Evolutionary conservation across 2,329 filamentous ascomycete genomes (phyloP), one percentile per base, ranked within the genome.

Genomic region (Alternaria sp.): DNA sequence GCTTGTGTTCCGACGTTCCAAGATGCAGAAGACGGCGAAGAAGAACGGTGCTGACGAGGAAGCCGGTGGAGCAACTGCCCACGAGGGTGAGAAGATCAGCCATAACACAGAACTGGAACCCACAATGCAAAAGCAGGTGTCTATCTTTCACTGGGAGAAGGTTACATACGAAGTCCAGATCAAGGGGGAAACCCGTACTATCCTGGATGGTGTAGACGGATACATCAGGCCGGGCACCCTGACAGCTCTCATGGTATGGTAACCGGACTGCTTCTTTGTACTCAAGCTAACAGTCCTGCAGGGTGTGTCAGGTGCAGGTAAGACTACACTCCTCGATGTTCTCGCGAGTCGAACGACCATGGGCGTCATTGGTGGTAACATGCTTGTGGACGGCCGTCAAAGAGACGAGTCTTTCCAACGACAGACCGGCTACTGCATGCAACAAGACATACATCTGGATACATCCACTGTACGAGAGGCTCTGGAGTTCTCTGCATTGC

Each of bases 251-350:
- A 75, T 76, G 75, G 91, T 71, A 66, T 41, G 54, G 24, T 96
- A 14, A 90, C 94, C 72, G 92, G 92, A 36, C 26, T 96, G 91
- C 90, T 4, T 26, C 92, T 96, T 30, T 11, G 28, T 30, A 11
- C 28, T 11, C 28, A 12, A 30, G 28, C 28, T 30, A 11, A 30
- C 28, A 30, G 8, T 30, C 28, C 28, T 30, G 28, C 28, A 30
- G 28, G 28, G 28, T 30, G 28, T 30, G 5, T 30, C 28, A 11
- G 92, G 93, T 63, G 93, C 93, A 14, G 93, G 93, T 58, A 97
- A 96, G 78, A 96, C 93, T 0, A 96, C 93, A 1, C 85, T 96
- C 22, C 83, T 97, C 24, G 91, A 96, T 78, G 91, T 91, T 24
- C 56, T 97, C 57, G 93, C 93, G 24, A 90, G 89, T 61, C 89